Conservation (phyloP, 225 moss, liverwort and hornwort genomes). For the Rhytidiadelphus loreus region DNA sequence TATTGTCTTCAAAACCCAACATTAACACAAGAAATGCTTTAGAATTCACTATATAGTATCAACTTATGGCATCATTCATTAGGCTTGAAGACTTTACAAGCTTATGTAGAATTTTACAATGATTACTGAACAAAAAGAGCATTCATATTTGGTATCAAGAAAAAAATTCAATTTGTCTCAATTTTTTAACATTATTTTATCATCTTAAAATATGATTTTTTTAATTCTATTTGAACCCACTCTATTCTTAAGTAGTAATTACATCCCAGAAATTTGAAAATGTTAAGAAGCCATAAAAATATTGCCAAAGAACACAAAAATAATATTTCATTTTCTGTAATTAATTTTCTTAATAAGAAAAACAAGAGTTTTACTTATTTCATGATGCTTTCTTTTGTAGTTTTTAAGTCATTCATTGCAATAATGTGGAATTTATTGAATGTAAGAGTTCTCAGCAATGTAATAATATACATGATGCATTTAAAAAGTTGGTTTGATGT, state of each 20-base stretch:
- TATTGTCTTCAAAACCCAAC: not conserved
- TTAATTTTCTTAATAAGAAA: not conserved
- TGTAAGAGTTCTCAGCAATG: not conserved
- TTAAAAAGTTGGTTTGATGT: not conserved
- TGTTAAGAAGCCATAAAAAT: not conserved
- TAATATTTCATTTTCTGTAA: accelerated
- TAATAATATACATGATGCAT: not conserved
- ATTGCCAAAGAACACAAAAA: not conserved
- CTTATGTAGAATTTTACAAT: accelerated
- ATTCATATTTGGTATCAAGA: not conserved
- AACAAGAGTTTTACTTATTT: not conserved
- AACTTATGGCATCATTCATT: not conserved
- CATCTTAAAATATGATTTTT: not conserved
- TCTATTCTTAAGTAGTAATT: not conserved
- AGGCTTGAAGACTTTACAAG: not conserved
- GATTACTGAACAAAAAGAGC: not conserved
- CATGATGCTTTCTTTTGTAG: not conserved
- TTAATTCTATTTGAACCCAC: not conserved
- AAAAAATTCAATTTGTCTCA: not conserved
- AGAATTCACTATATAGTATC: not conserved
- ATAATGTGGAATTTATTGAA: not conserved
- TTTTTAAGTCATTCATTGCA: not conserved
- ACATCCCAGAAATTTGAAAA: not conserved
- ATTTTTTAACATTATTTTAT: too few species aligned
- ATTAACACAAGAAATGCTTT: not conserved